A percentile compares a stretch with the other conserved stretches of the same genome.
Evolutionary conservation across 345 rosid species (phyloP).

Genomic region (Rubroshorea leprosula): DNA sequence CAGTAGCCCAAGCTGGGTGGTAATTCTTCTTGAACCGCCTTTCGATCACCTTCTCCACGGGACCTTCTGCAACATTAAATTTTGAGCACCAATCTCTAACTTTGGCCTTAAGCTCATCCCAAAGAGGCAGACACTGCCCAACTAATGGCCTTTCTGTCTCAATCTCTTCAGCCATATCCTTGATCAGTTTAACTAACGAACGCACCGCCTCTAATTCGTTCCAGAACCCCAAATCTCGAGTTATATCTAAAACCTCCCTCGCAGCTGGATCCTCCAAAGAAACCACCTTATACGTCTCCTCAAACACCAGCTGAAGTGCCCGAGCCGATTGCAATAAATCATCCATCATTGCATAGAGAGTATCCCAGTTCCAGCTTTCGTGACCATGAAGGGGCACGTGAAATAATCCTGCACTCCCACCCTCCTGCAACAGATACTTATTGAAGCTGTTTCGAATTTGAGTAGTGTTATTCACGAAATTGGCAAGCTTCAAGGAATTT

Average conservation of each 20-base stretch:
- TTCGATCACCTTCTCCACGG: conserved; percentile 43
- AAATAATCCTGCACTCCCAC: conserved; percentile 33
- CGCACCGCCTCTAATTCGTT: conserved; percentile 46
- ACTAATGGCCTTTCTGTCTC: conserved; percentile 43
- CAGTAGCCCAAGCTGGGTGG: conserved; percentile 60
- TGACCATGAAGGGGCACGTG: conserved; percentile 37
- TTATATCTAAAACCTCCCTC: conserved; percentile 34
- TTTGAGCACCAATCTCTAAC: conserved; percentile 51
- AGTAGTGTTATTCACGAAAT: conserved; percentile 38
- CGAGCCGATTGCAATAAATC: conserved; percentile 38
- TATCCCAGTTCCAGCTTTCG: conserved; percentile 23
- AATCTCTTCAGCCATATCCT: conserved; percentile 42
- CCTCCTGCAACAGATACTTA: conserved; percentile 39
- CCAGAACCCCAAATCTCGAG: conserved; percentile 46
- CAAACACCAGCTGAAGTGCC: conserved; percentile 40
- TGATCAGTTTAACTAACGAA: conserved; percentile 43
- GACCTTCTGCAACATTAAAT: conserved; percentile 34
- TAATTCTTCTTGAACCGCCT: conserved; percentile 49
- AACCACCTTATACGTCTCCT: conserved; percentile 34
- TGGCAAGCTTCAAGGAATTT: conserved; percentile 44
- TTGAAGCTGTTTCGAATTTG: conserved; percentile 42
- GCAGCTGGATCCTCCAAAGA: conserved; percentile 38
- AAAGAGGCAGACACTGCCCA: conserved; percentile 53
- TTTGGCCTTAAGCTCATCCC: conserved; percentile 47
- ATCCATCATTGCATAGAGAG: conserved; percentile 39